Base-by-base conservation (phyloP, 192 early-diverging fungal genomes). In the Umbelopsis ramanniana region DNA sequence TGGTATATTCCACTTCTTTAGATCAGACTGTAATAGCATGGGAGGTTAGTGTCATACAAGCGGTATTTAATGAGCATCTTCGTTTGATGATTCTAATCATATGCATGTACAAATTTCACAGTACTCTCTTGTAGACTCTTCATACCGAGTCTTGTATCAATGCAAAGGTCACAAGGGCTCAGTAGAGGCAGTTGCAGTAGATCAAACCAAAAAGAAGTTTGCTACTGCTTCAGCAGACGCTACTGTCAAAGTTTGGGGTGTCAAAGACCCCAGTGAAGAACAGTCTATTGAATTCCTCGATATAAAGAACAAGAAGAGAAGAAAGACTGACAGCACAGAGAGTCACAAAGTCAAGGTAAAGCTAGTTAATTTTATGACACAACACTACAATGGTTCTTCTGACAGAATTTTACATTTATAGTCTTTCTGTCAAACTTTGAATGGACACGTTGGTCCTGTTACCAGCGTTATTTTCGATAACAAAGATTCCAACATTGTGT, bases 361-460 rank as follows among this genome's bases (percentile, higher is more conserved):
- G 23, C 19, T 52, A n/a, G 22, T 54, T 22, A 22, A 26, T 46
- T 63, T 29, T 23, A 29, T 15, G 19, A 11, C 37, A 37, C n/a
- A 22, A 57, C 17, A 52, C 26, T 19, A 15, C 14, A 12, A 69
- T n/a, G 12, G 11, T 21, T 29, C 35, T 33, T 48, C 57, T 47
- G 46, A 38, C 23, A 17, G 1, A 2, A 6, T 7, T 10, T 40
- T 68, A 7, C n/a, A 37, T n/a, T 33, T 47, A 5, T 69, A 86
- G 82, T 79, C 78, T 9, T 74, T 74, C 38, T 74, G 81, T 45
- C 67, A 75, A 6, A 81, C 76, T 15, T 76, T 87, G 26, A 81
- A 83, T 21, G 96, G 91, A 4, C 97, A 98, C 73, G 82, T 87
- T 22, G 95, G 92, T 2, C 86, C 88, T 40, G 93, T 96, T 8